These are phyloP conservation scores for Candida ficus DNA, from an alignment of 805 yeast species.

Conservation along the genomic window DNA sequence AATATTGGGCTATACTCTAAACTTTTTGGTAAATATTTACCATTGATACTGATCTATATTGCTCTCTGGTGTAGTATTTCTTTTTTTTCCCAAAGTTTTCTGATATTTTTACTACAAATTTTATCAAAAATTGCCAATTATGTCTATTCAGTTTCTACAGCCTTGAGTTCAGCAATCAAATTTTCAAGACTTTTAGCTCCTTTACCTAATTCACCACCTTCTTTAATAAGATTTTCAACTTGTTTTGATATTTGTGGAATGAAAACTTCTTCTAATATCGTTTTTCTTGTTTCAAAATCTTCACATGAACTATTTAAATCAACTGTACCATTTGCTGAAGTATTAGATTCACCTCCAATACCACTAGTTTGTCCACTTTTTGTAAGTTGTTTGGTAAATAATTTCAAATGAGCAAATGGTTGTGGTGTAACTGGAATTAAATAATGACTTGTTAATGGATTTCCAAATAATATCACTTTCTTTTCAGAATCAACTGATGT, in stretches of 20 bases:
- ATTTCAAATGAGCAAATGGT: constrained; percentile 59
- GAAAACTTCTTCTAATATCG: constrained; percentile 50
- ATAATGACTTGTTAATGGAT: constrained; percentile 44
- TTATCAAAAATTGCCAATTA: not conserved
- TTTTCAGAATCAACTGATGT: constrained; percentile 16
- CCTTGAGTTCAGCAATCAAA: constrained; percentile 4
- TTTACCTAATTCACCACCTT: constrained; percentile 71
- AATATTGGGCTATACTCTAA: no score
- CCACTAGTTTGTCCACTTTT: constrained; percentile 8
- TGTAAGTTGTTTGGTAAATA: constrained; percentile 42
- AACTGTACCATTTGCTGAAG: constrained; percentile 14
- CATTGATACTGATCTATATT: no score
- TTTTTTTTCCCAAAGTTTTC: no score
- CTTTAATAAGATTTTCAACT: constrained; percentile 46
- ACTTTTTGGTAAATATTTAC: no score
- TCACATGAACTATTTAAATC: constrained; percentile 52
- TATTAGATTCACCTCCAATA: constrained; percentile 7
- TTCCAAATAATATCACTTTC: constrained; percentile 4
- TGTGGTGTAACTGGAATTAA: constrained; percentile 51
- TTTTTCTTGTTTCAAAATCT: constrained; percentile 52
- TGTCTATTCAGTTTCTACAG: not conserved
- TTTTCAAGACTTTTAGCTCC: constrained; percentile 30
- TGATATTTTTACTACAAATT: no score
- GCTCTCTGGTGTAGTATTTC: no score
- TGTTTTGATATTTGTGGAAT: constrained; percentile 44